Evolutionary conservation across 2,329 filamentous ascomycete genomes (phyloP).

Genomic region (Rhynchosporium secalis): DNA sequence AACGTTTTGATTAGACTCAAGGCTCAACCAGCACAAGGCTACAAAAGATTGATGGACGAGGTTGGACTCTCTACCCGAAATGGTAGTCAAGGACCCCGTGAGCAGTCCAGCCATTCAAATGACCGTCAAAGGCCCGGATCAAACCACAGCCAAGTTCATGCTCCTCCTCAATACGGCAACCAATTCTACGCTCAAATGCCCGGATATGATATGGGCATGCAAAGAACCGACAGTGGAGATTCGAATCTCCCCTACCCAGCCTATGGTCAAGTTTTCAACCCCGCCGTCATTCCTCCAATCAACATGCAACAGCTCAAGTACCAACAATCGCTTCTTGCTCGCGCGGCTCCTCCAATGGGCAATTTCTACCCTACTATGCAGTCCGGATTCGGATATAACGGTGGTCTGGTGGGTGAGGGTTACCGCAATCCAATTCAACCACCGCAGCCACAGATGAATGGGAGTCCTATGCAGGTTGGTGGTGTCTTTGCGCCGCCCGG

Average conservation of each 20-base stretch:
- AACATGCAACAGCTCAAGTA: constrained; percentile 57
- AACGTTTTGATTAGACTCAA: constrained; percentile 87
- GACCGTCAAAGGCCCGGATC: constrained; percentile 58
- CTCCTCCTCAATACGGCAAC: constrained; percentile 42
- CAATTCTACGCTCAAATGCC: constrained; percentile 56
- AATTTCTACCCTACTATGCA: constrained; percentile 60
- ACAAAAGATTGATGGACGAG: constrained; percentile 98
- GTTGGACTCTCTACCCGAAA: constrained; percentile 79
- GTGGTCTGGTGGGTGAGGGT: constrained; percentile 53
- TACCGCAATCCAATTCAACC: constrained; percentile 53
- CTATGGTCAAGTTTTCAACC: constrained; percentile 55
- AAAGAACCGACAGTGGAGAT: constrained; percentile 56
- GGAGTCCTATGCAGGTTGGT: constrained; percentile 42
- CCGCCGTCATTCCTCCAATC: constrained; percentile 48
- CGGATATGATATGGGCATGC: constrained; percentile 52
- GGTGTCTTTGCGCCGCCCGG: constrained; percentile 52
- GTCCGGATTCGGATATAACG: constrained; percentile 53
- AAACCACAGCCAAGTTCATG: constrained; percentile 49
- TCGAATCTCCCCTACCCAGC: constrained; percentile 51
- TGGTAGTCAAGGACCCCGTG: constrained; percentile 40
- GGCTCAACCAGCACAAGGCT: constrained; percentile 90
- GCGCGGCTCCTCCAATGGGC: constrained; percentile 51
- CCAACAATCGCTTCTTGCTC: constrained; percentile 58
- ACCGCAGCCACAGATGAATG: constrained; percentile 44
- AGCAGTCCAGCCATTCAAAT: constrained; percentile 41